Percentiles rank a stretch among this genome's conserved stretches.
Conservation (phyloP, 768 basidiomycete genomes). For the Termitomyces sp. region DNA sequence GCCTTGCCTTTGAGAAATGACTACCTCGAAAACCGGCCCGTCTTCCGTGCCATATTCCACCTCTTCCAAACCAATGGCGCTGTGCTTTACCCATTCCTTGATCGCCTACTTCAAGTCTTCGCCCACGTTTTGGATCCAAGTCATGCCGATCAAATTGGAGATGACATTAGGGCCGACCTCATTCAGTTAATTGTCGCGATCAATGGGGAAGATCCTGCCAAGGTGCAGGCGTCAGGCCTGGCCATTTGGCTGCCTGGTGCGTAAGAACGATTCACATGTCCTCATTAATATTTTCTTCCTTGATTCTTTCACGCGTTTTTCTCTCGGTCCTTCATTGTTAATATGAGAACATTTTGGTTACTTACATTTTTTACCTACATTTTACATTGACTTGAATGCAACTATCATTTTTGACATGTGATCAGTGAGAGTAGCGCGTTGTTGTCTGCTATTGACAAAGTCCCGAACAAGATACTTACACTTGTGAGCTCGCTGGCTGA, state of each 20-base stretch:
- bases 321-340: slow-evolving; percentile 10
- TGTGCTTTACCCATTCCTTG: slow-evolving; percentile 71
- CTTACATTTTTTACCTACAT: slow-evolving; percentile 11
- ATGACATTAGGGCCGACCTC: slow-evolving; percentile 75
- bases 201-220: slow-evolving; percentile 71
- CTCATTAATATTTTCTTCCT: slow-evolving; percentile 18
- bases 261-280: slow-evolving; percentile 23
- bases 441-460: slow-evolving; percentile 30
- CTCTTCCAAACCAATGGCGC: slow-evolving; percentile 79
- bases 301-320: slow-evolving; percentile 14
- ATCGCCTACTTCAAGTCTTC: slow-evolving; percentile 77
- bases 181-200: slow-evolving; percentile 71
- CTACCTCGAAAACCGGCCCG: slow-evolving; percentile 83
- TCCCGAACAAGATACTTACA: slow-evolving; percentile 11
- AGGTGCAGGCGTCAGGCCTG: slow-evolving; percentile 81
- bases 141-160: slow-evolving; percentile 72
- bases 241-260: slow-evolving; percentile 47
- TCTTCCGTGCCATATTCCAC: slow-evolving; percentile 87
- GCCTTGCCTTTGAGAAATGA: slow-evolving; percentile 89
- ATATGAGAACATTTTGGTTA: slow-evolving; percentile 23
- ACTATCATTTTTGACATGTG: background rate
- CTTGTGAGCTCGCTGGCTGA: slow-evolving; percentile 59
- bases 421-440: slow-evolving; percentile 11
- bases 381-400: slow-evolving; percentile 9
- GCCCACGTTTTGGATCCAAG: slow-evolving; percentile 78